phyloP scores from a whole-genome alignment of 140 eudicot species.

The Cichorium intybus region DNA sequence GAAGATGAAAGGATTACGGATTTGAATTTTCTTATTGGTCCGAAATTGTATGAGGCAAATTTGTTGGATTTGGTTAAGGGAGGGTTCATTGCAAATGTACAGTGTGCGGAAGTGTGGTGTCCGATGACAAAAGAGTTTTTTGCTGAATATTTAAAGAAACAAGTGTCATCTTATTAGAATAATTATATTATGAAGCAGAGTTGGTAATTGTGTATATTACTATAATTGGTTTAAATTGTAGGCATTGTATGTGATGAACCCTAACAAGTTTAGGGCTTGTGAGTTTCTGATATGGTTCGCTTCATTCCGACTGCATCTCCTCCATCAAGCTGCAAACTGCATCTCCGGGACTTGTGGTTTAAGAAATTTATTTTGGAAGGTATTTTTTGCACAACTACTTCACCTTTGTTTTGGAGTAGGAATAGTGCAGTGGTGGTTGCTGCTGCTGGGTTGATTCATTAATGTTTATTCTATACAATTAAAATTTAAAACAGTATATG shows the following conservation, averaged over 20 bases:
- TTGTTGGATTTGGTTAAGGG: constrained; percentile 96
- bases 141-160: constrained; percentile 84
- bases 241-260: constrained; percentile 98
- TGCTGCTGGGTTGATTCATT: too few species aligned
- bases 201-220: neutral
- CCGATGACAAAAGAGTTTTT: constrained; percentile 99
- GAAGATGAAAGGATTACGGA: constrained; percentile 97
- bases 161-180: too few species aligned
- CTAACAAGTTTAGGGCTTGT: constrained; percentile 93
- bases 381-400: too few species aligned
- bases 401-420: too few species aligned
- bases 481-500: too few species aligned
- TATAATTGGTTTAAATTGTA: constrained; percentile 22
- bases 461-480: too few species aligned
- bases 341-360: too few species aligned
- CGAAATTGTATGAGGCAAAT: constrained; percentile 92
- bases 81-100: constrained; percentile 96
- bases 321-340: too few species aligned
- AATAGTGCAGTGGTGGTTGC: too few species aligned
- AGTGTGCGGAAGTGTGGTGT: constrained; percentile 99
- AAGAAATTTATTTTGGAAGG: too few species aligned
- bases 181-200: too few species aligned
- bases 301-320: too few species aligned
- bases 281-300: constrained; percentile 88
- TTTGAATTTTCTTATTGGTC: constrained; percentile 95